A percentile compares a stretch with the other conserved stretches of the same genome.
Evolutionary conservation across 805 yeast species (phyloP).

Genomic region (Starmerella riodocensis): DNA sequence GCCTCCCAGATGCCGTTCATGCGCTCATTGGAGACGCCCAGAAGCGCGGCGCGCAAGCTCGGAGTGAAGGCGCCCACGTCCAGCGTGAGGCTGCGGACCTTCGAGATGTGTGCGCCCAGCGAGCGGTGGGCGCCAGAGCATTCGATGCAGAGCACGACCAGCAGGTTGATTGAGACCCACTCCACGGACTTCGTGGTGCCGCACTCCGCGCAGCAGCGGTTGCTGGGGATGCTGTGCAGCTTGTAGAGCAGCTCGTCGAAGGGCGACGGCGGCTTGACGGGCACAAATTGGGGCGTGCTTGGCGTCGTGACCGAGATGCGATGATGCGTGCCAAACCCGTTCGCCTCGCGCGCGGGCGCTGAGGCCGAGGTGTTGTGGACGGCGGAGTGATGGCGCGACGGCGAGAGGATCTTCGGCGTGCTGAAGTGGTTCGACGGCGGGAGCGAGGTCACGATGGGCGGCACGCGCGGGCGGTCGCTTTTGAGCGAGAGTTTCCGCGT

Average conservation of each 20-base stretch:
- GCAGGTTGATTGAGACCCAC: conserved; percentile 71
- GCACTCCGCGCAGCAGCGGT: conserved; percentile 68
- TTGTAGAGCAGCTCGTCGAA: conserved; percentile 10
- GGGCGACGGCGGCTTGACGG: not conserved
- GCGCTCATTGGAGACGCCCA: conserved; percentile 40
- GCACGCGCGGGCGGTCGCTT: conserved; percentile 15
- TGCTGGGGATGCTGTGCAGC: conserved; percentile 34
- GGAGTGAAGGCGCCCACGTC: conserved; percentile 47
- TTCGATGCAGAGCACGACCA: conserved; percentile 63
- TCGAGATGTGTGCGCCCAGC: conserved; percentile 69
- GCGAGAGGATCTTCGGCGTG: not conserved
- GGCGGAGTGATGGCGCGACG: no score
- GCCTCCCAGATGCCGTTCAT: conserved; percentile 55
- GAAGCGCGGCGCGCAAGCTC: conserved; percentile 47
- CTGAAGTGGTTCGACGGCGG: not conserved
- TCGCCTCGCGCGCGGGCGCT: no score
- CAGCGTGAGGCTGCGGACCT: conserved; percentile 61
- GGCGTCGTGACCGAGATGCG: no score
- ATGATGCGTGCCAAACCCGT: no score
- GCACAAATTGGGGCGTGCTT: no score
- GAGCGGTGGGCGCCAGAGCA: conserved; percentile 85
- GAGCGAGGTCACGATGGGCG: conserved; percentile 14
- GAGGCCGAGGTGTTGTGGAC: no score
- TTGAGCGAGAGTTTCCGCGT: conserved; percentile 20
- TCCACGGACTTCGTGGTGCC: conserved; percentile 49